Evolutionary conservation across 1,284 basidiomycete species (phyloP), one percentile per base, ranked within the genome.

Genomic region (Agaricales sp.): DNA sequence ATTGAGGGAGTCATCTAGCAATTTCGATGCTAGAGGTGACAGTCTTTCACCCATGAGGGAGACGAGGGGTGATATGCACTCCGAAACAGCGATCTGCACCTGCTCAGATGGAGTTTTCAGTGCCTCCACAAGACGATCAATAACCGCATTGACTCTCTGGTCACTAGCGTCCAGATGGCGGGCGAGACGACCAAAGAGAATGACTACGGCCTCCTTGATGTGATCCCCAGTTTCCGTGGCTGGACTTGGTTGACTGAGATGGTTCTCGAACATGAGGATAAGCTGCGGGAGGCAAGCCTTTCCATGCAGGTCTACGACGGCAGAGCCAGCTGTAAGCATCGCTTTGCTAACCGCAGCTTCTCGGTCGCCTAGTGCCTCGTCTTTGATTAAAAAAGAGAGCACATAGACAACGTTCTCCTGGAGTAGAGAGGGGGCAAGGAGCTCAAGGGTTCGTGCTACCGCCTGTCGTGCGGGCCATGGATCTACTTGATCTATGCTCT

Each of bases 31-130:
- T 18, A 45, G 13, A 24, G 19, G 8, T n/a, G 44, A n/a, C 12
- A 21, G 14, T 21, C 24, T 21, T 11, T 45, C 21, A 48, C 74
- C 71, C 73, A 91, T 87, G 39, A 83, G 68, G 37, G 75, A 77
- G 38, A 95, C 88, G 3, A 99, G 75, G 1, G 93, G 92, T 0
- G 92, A 86, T 6, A 99, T 72, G 69, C 90, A 93, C 53, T 98
- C 96, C 0, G 94, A 91, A 0, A 99, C 93, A 0, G 96, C 95
- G 48, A 92, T 86, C 63, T 99, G 95, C 0, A 99, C 96, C 57
- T 95, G 84, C 64, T 99, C 96, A 1, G 93, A 85, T 0, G 96
- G 96, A 0, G 94, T 99, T 66, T 88, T 88, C 54, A 99, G 74
- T 1, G 95, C 92, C 20, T 91, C 88, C 3, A 96, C 79, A 18